Evolutionary conservation across 1,284 basidiomycete species (phyloP).

Genomic region (Inonotus hispidus): DNA sequence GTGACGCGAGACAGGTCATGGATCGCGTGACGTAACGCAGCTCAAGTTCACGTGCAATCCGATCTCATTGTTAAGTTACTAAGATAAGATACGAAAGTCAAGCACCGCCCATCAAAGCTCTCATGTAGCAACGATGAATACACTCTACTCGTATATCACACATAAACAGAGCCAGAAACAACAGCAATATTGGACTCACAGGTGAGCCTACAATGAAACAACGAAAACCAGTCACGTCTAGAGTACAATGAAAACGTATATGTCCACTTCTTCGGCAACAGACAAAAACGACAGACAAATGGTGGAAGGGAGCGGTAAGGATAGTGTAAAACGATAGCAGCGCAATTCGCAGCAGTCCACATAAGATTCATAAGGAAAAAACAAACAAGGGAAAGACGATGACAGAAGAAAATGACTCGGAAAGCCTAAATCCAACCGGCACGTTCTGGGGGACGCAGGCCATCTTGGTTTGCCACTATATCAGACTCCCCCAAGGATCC

Average conservation of each 20-base stretch:
- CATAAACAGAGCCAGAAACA: neutral
- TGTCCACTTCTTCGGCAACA: too few relatives aligned
- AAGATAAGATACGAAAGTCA: too few relatives aligned
- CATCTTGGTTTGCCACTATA: neutral
- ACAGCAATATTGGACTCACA: neutral
- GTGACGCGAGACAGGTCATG: neutral
- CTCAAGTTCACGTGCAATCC: neutral
- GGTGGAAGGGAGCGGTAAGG: too few relatives aligned
- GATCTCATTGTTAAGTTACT: neutral
- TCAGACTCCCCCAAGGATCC: neutral
- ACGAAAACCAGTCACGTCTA: too few relatives aligned
- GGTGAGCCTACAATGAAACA: too few relatives aligned
- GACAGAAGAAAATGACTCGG: slow-evolving; percentile 42
- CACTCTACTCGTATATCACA: neutral
- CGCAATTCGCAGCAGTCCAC: neutral
- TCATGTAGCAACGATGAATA: too few relatives aligned
- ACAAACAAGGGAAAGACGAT: slow-evolving; percentile 29
- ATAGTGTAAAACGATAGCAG: too few relatives aligned
- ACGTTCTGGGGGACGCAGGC: slow-evolving; percentile 10
- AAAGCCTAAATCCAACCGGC: slow-evolving; percentile 22
- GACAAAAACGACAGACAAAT: too few relatives aligned
- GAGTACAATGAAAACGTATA: too few relatives aligned
- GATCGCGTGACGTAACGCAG: slow-evolving; percentile 3
- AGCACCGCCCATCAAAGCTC: too few relatives aligned
- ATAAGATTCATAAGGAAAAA: neutral